These are phyloP conservation scores for Xanthoconium stramineum DNA, from an alignment of 768 basidiomycete genomes.

Conservation along the genomic window DNA sequence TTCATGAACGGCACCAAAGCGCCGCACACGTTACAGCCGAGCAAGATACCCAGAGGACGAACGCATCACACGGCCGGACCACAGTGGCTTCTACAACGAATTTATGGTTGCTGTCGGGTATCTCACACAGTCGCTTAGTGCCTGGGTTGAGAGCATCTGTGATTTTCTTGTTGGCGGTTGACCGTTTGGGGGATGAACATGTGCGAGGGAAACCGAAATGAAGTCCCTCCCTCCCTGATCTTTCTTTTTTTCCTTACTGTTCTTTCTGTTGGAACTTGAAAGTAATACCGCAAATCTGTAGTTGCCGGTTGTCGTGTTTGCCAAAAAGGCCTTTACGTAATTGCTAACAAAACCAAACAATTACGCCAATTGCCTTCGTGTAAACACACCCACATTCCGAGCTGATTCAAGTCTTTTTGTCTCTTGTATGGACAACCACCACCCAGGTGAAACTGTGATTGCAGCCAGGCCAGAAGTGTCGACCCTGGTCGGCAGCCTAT, in stretches of 20 bases:
- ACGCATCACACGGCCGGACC: too few relatives aligned
- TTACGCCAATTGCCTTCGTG: not conserved
- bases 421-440: conserved; percentile 13
- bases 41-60: not conserved
- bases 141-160: not conserved
- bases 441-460: conserved; percentile 1
- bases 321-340: conserved; percentile 1
- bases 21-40: too few relatives aligned
- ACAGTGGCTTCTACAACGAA: not conserved
- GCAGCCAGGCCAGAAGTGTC: conserved; percentile 34
- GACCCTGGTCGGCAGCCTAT: conserved; percentile 34
- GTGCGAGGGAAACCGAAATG: not conserved
- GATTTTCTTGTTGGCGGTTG: not conserved
- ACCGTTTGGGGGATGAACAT: not conserved
- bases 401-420: not conserved
- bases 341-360: conserved; percentile 25
- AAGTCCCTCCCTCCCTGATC: too few relatives aligned
- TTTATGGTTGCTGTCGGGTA: not conserved
- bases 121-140: conserved; percentile 4
- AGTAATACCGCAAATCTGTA: too few relatives aligned
- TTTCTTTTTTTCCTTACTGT: too few relatives aligned
- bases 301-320: conserved; percentile 1
- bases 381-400: not conserved
- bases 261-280: too few relatives aligned
- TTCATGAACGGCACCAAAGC: not conserved